Evolutionary conservation across 2,329 filamentous ascomycete species (phyloP).

Genomic region (Apiospora arundinis): DNA sequence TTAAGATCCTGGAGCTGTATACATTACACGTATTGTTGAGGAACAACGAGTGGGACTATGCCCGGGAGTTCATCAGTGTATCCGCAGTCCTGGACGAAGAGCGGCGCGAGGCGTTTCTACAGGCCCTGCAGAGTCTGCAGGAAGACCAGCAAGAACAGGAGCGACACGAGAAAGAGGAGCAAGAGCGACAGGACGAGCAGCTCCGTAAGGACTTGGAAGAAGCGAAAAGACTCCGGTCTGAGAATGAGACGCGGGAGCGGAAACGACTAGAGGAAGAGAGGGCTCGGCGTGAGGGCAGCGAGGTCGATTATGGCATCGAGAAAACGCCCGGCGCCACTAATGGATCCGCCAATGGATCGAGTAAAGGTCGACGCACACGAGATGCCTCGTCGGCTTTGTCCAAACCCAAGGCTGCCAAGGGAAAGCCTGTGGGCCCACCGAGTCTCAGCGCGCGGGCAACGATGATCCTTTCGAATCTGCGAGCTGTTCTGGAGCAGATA

Average conservation of each 20-base stretch:
- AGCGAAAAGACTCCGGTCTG: constrained; percentile 58
- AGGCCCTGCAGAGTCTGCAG: constrained; percentile 81
- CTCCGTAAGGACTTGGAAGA: constrained; percentile 64
- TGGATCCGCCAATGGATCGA: constrained; percentile 42
- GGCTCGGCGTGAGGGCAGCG: constrained; percentile 56
- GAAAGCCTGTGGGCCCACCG: constrained; percentile 39
- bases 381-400: constrained; percentile 38
- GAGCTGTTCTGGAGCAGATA: constrained; percentile 57
- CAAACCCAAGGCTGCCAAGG: constrained; percentile 34
- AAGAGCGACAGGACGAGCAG: constrained; percentile 61
- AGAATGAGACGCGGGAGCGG: constrained; percentile 64
- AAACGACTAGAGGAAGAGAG: constrained; percentile 62
- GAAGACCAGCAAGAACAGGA: constrained; percentile 83
- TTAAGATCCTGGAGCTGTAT: constrained; percentile 95
- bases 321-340: constrained; percentile 48
- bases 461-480: constrained; percentile 59
- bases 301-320: constrained; percentile 75
- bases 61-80: constrained; percentile 85
- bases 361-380: constrained; percentile 40
- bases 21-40: constrained; percentile 92
- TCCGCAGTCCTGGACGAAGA: constrained; percentile 92
- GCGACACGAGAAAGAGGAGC: constrained; percentile 66
- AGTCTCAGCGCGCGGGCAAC: constrained; percentile 56
- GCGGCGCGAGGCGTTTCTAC: constrained; percentile 84
- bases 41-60: constrained; percentile 96